Conservation (phyloP, 495 filamentous ascomycete species). For the Aspergillus ostianus region DNA sequence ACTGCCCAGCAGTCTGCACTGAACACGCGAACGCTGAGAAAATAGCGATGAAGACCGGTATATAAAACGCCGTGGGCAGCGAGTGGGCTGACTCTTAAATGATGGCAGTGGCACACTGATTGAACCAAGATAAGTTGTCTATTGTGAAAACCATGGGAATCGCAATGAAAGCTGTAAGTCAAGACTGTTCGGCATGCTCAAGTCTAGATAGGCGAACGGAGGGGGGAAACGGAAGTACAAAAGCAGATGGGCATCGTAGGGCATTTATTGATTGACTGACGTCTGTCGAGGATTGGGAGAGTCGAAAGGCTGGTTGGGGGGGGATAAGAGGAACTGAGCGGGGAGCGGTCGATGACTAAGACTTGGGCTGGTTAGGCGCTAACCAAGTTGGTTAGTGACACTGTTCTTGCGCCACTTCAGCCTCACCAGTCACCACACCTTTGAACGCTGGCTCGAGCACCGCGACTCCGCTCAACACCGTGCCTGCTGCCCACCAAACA, state of each 20-base stretch:
- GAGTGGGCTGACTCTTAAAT: slow-evolving; percentile 7
- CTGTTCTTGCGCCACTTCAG: not conserved
- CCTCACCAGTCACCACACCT: not conserved
- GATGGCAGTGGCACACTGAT: slow-evolving; percentile 18
- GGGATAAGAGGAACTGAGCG: slow-evolving; percentile 4
- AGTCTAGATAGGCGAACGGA: slow-evolving; percentile 19
- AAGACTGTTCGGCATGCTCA: slow-evolving; percentile 22
- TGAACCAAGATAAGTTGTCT: slow-evolving; percentile 14
- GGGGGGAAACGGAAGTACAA: slow-evolving; percentile 1
- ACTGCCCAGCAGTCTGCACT: slow-evolving; percentile 40
- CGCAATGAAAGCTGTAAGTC: slow-evolving; percentile 10
- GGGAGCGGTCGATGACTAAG: slow-evolving; percentile 2
- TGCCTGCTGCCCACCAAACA: not conserved
- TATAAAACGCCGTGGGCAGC: slow-evolving; percentile 3
- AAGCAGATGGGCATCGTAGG: slow-evolving; percentile 18
- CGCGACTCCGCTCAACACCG: not conserved
- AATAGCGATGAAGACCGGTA: slow-evolving; percentile 2
- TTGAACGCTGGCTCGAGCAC: not conserved
- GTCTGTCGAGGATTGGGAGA: slow-evolving; percentile 5
- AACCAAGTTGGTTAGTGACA: not conserved
- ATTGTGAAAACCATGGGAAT: slow-evolving; percentile 19
- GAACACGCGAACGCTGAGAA: slow-evolving; percentile 16
- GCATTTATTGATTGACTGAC: slow-evolving; percentile 5
- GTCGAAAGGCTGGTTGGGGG: slow-evolving; percentile 11
- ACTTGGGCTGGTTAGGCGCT: not conserved